Conservation (phyloP, 257 asterid genomes). For the Fraxinus pennsylvanica region DNA sequence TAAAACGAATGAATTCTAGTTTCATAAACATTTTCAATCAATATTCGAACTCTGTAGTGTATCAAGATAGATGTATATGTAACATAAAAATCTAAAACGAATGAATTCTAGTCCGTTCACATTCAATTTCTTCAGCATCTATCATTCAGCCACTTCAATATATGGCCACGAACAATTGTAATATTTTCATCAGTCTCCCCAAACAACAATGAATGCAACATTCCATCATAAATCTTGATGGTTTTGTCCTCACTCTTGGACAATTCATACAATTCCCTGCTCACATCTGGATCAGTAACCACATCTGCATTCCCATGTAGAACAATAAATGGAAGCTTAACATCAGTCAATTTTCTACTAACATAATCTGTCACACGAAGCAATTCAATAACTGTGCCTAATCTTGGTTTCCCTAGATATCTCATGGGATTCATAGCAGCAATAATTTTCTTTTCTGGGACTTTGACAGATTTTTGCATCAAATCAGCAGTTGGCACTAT, state of each 20-base stretch:
- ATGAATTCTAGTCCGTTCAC: neutral
- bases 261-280: conserved; percentile 68
- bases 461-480: conserved; percentile 78
- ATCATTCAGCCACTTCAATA: conserved; percentile 67
- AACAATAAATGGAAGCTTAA: conserved; percentile 62
- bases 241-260: conserved; percentile 77
- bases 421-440: conserved; percentile 69
- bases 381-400: conserved; percentile 80
- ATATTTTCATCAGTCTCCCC: conserved; percentile 92
- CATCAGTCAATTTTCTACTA: conserved; percentile 54
- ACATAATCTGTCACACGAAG: conserved; percentile 71
- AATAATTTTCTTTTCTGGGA: conserved; percentile 58
- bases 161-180: conserved; percentile 60
- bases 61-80: neutral
- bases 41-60: neutral
- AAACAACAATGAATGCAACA: conserved; percentile 88
- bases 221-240: conserved; percentile 76
- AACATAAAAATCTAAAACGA: neutral
- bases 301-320: conserved; percentile 82
- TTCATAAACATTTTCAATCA: neutral
- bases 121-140: conserved; percentile 31
- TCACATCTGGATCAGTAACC: conserved; percentile 86
- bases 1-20: neutral
- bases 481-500: conserved; percentile 81
- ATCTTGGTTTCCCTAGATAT: conserved; percentile 74